phyloP scores from a whole-genome alignment of 345 rosid genomes.

The Draba incana region DNA sequence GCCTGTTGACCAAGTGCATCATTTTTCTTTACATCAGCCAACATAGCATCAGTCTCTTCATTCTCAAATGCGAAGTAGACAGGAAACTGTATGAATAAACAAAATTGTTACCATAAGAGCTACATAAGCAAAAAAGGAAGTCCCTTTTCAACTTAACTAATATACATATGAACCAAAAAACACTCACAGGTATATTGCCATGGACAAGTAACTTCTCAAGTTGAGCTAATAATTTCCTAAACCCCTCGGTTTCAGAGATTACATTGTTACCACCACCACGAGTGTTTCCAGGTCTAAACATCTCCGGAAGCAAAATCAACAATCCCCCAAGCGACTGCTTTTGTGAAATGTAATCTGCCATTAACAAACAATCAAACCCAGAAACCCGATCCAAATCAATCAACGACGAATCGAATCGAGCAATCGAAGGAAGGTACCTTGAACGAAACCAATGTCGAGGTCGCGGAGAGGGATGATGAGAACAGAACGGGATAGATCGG shows the following conservation, averaged over 20 bases:
- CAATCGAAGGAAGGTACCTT: constrained; percentile 46
- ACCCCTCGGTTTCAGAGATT: constrained; percentile 43
- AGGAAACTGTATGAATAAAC: constrained; percentile 66
- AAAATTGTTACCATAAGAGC: background rate
- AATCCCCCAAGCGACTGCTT: constrained; percentile 82
- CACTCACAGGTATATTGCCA: constrained; percentile 81
- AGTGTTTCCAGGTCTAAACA: constrained; percentile 55
- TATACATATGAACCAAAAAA: background rate
- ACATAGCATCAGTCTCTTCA: constrained; percentile 71
- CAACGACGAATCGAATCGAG: background rate
- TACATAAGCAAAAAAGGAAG: background rate
- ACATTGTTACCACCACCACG: constrained; percentile 38
- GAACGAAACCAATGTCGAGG: constrained; percentile 62
- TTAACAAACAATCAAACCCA: background rate
- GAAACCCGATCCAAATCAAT: background rate
- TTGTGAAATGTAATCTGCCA: constrained; percentile 69
- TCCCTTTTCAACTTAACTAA: background rate
- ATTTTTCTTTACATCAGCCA: constrained; percentile 83
- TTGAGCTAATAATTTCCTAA: constrained; percentile 54
- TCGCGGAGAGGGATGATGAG: constrained; percentile 83
- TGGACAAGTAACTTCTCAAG: constrained; percentile 79
- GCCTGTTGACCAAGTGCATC: constrained; percentile 92
- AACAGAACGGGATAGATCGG: constrained; percentile 91
- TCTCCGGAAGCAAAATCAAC: constrained; percentile 80
- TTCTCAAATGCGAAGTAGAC: constrained; percentile 96